Conservation (phyloP, 75 land plant genomes). For the Pinus taeda region DNA sequence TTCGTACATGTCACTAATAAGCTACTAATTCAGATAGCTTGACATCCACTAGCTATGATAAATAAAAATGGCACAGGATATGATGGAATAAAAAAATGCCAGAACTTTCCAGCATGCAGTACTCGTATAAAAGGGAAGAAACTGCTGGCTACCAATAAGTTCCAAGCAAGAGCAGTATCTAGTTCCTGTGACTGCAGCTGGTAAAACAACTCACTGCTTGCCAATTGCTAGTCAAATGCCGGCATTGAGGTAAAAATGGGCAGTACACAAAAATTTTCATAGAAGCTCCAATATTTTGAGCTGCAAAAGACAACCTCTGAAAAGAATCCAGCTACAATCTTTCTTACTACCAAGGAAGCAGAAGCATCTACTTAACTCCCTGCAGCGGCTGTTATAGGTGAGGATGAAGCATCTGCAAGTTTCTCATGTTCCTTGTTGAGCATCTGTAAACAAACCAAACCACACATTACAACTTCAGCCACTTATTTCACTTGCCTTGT, state of each 20-base stretch:
- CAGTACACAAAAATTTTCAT: background rate
- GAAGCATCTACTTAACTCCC: conserved; percentile 20
- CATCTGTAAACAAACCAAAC: conserved; percentile 44
- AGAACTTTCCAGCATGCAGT: background rate
- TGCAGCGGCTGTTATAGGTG: conserved; percentile 62
- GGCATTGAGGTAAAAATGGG: background rate
- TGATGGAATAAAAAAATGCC: background rate
- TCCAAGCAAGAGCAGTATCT: conserved; percentile 1
- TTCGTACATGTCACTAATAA: conserved; percentile 1
- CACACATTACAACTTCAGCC: background rate
- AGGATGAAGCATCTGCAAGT: conserved; percentile 76
- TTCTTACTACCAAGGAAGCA: background rate
- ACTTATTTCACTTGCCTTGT: background rate
- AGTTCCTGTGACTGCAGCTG: conserved; percentile 5
- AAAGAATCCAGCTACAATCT: conserved; percentile 12
- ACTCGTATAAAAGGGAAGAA: background rate
- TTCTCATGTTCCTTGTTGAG: conserved; percentile 98
- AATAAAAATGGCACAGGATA: background rate
- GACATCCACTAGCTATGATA: background rate
- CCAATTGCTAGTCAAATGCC: background rate
- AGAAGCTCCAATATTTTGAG: background rate
- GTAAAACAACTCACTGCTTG: conserved; percentile 2
- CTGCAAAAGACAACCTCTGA: conserved; percentile 3
- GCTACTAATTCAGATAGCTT: background rate
- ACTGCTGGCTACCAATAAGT: background rate